Conservation (phyloP, 805 yeast genomes). For the Saccharomycodes ludwigii region DNA sequence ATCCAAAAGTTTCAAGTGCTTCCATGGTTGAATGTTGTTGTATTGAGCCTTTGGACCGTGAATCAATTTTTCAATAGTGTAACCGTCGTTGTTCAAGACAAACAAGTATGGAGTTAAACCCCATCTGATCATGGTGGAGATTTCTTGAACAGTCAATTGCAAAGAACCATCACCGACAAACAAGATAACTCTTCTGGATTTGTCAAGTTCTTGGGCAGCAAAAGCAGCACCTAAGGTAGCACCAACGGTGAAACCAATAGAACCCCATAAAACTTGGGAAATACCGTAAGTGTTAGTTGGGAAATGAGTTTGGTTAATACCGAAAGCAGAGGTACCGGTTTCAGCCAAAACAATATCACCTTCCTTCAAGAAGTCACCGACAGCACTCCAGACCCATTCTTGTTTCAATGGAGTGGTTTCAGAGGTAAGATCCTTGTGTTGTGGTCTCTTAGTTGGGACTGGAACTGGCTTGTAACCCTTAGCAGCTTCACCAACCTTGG, state of each 20-base stretch:
- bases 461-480: slow-evolving; percentile 37
- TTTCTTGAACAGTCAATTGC: slow-evolving; percentile 64
- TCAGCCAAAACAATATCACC: slow-evolving; percentile 61
- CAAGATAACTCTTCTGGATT: slow-evolving; percentile 47
- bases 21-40: slow-evolving; percentile 60
- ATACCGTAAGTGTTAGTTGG: slow-evolving; percentile 52
- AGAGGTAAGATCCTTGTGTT: slow-evolving; percentile 32
- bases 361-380: slow-evolving; percentile 48
- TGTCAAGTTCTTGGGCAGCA: slow-evolving; percentile 54
- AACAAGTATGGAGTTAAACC: slow-evolving; percentile 55
- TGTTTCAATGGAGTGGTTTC: slow-evolving; percentile 38
- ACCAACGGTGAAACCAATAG: slow-evolving; percentile 62
- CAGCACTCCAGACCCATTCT: slow-evolving; percentile 58
- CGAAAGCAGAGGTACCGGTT: slow-evolving; percentile 68
- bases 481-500: slow-evolving; percentile 26
- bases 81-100: slow-evolving; percentile 60
- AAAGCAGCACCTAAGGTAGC: slow-evolving; percentile 56
- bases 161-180: slow-evolving; percentile 70
- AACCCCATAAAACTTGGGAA: slow-evolving; percentile 68
- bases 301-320: slow-evolving; percentile 54
- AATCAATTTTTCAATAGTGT: slow-evolving; percentile 63
- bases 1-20: slow-evolving; percentile 32
- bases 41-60: slow-evolving; percentile 56
- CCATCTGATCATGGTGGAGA: slow-evolving; percentile 59
- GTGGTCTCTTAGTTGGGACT: slow-evolving; percentile 37